A percentile compares a stretch with the other conserved stretches of the same genome.
Conservation (phyloP, 768 basidiomycete genomes). For the Tubosaeta sp. region DNA sequence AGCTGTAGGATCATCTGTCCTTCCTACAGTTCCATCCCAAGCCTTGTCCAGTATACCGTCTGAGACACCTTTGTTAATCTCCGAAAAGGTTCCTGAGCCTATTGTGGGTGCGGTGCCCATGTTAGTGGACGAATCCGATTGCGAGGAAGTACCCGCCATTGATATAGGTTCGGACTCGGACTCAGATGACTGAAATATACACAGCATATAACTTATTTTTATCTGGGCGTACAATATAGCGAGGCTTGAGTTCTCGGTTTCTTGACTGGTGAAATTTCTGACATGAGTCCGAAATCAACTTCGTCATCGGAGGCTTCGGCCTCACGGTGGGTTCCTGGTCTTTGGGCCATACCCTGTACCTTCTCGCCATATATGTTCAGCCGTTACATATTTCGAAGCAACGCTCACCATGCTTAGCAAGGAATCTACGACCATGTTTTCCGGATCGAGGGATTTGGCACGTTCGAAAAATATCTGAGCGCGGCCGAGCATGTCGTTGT, state of each 20-base stretch:
- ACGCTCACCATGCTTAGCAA: constrained; percentile 51
- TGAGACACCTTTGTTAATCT: not conserved
- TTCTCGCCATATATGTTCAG: constrained; percentile 1
- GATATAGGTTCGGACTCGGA: constrained; percentile 63
- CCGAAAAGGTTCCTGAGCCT: constrained; percentile 5
- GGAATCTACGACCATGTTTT: constrained; percentile 46
- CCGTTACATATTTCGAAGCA: not conserved
- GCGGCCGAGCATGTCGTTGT: constrained; percentile 41
- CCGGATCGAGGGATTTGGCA: constrained; percentile 54
- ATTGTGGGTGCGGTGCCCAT: constrained; percentile 6
- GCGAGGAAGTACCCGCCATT: constrained; percentile 75
- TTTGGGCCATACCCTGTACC: constrained; percentile 25
- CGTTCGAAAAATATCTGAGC: constrained; percentile 64
- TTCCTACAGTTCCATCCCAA: not conserved
- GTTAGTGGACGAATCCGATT: constrained; percentile 45
- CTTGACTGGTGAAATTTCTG: constrained; percentile 8
- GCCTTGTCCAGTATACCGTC: not conserved
- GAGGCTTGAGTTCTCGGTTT: constrained; percentile 10
- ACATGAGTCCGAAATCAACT: constrained; percentile 2
- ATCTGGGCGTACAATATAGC: not conserved
- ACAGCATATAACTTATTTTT: not conserved
- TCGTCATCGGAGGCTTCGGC: constrained; percentile 37
- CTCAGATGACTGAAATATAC: constrained; percentile 44
- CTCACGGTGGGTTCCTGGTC: constrained; percentile 3
- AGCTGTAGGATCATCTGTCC: not conserved